Evolutionary conservation across 2,329 filamentous ascomycete species (phyloP), one percentile per base, ranked within the genome.

Genomic region (Kalaharituber pfeilii): DNA sequence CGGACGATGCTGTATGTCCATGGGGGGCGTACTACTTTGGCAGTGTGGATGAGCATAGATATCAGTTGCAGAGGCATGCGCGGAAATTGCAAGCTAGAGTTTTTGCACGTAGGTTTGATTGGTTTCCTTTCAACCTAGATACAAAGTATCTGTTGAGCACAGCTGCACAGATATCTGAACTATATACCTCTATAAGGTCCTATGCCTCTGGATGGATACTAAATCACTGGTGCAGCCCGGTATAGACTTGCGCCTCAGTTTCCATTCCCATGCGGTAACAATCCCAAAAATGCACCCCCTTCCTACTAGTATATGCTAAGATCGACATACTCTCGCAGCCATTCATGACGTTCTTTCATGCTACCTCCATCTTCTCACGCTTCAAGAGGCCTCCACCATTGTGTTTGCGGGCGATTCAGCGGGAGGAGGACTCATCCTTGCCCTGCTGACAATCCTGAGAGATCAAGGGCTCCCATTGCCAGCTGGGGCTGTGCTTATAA

Each of bases 21-120:
- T 65, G 91, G 91, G 25, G 89, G 5, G 89, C 84, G 20, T 96
- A 94, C 69, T 98, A 82, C 69, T 96, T 98, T 66, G 89, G 91
- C 13, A 93, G 86, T 62, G 82, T 95, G 33, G 88, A 95, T 65
- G 88, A 94, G 68, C 91, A 96, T 71, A 81, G 91, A n/a, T 96
- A 96, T 69, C 89, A 96, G 73, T 80, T 98, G 75, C 91, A 98
- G 69, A 77, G 89, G 50, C 88, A 96, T 74, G 91, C 91, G 26
- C 77, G 91, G 53, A 96, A 96, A 70, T 75, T 98, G 57, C 87
- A 91, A 68, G 89, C 87, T 18, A 77, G 87, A 53, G 83, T 95
- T 6, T 80, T 96, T 67, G 87, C 89, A 24, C 84, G 56, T 58
- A 52, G 49, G 59, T 56, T 33, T 52, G 53, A 5, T 49, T 18